Base-by-base conservation (phyloP, 495 filamentous ascomycete genomes). In the Poronia punctata region DNA sequence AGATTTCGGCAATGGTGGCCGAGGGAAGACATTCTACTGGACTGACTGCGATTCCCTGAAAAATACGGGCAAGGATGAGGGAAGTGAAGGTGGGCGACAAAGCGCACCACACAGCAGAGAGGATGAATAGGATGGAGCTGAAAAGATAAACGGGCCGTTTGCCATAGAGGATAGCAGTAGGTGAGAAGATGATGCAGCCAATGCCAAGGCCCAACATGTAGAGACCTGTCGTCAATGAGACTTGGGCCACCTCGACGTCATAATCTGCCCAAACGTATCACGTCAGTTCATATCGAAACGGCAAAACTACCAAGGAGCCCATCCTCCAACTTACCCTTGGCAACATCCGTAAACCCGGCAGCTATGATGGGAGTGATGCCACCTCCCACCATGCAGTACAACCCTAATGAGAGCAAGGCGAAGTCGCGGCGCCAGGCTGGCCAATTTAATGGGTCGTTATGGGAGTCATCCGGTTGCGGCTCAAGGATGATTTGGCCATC, bases 371-470 rank as follows among this genome's bases (percentile, higher is more conserved):
- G 83, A 0, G 90, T 95, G 74, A 93, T 95, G 24, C 90, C 90
- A 15, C 90, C 90, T 40, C 90, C 90, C 43, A 95, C 66, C 72
- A 95, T 78, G 57, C 85, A 94, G 59, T 93, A 95, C 50, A 94
- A 82, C 0, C 92, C 89, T 8, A 98, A 66, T 0, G 83, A 92
- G 5, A 95, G 45, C 48, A 98, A 60, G 0, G 92, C 86, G 21
- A 75, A 54, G 66, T 96, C 87, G 61, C 92, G 68, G 22, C 87
- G 76, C 83, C 84, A 87, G 2, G 70, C 61, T 2, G 86, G 78
- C 92, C 92, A 98, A 51, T 98, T 98, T 29, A 98, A 61, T 0
- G 92, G 92, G 52, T 98, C 92, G 46, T 98, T 95, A 18, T 71
- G 65, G 0, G 86, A 86, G 25, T 95, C 86, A 29, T 96, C 89